These are phyloP conservation scores for Carpinus fangiana DNA, from an alignment of 306 rosid species.

Conservation along the genomic window DNA sequence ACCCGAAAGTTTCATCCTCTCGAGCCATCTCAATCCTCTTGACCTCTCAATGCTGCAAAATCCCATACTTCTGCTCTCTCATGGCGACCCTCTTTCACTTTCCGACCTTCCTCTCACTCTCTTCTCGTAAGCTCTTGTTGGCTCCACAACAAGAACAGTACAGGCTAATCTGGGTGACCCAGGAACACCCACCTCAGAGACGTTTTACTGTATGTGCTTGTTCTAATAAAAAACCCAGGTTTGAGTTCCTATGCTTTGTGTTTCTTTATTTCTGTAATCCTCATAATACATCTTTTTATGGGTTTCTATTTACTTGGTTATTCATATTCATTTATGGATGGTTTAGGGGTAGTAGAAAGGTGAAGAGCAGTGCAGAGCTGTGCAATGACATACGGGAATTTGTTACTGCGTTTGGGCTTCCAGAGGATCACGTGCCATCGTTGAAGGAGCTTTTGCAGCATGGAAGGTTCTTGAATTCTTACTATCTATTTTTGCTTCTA, in stretches of 20 bases:
- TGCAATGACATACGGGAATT: conserved; percentile 67
- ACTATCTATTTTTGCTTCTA: not conserved
- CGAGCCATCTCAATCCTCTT: not conserved
- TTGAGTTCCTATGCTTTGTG: not conserved
- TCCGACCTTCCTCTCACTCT: conserved; percentile 14
- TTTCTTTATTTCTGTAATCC: not conserved
- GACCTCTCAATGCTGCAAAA: not conserved
- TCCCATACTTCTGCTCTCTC: not conserved
- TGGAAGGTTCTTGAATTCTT: conserved; percentile 59
- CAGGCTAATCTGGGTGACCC: conserved; percentile 19
- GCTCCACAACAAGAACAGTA: conserved; percentile 29
- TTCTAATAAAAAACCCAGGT: conserved; percentile 49
- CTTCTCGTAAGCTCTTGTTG: conserved; percentile 34
- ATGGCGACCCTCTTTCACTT: conserved; percentile 46
- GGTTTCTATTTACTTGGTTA: not conserved
- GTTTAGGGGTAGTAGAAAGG: conserved; percentile 52
- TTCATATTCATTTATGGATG: not conserved
- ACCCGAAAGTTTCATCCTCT: not conserved
- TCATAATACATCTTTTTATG: not conserved
- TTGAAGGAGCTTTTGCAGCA: conserved; percentile 69
- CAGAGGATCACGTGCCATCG: conserved; percentile 66
- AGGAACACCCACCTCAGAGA: conserved; percentile 11
- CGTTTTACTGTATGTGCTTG: conserved; percentile 34
- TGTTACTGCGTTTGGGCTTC: conserved; percentile 58
- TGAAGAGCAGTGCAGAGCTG: conserved; percentile 75